A percentile compares a stretch with the other conserved stretches of the same genome.
Evolutionary conservation across 345 rosid genomes (phyloP).

Genomic region (Rhizophora mangle): DNA sequence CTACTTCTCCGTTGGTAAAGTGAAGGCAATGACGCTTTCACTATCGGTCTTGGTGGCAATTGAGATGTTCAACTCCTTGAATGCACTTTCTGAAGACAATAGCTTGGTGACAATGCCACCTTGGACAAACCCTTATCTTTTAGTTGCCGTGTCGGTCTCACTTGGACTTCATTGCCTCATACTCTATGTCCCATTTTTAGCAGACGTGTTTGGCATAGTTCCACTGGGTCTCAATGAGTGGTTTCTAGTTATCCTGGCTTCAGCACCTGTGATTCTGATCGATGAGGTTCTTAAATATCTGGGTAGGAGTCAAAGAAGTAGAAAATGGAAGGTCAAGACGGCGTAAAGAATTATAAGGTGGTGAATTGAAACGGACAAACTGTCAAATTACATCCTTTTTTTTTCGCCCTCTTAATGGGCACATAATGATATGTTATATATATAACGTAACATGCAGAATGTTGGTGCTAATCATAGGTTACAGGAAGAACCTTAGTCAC

Average conservation of each 20-base stretch:
- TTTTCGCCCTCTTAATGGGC: too few species aligned
- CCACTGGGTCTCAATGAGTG: slow-evolving; percentile 77
- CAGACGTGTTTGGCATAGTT: slow-evolving; percentile 67
- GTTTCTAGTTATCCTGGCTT: slow-evolving; percentile 68
- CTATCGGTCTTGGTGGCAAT: slow-evolving; percentile 85
- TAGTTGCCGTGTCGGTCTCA: slow-evolving; percentile 83
- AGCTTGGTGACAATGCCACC: slow-evolving; percentile 83
- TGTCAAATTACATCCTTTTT: too few species aligned
- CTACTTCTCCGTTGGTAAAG: slow-evolving; percentile 75
- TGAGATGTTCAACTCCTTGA: slow-evolving; percentile 89
- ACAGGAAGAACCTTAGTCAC: too few species aligned
- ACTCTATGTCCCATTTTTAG: slow-evolving; percentile 80
- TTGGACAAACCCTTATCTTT: slow-evolving; percentile 89
- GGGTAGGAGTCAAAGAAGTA: slow-evolving; percentile 47
- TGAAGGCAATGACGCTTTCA: slow-evolving; percentile 83
- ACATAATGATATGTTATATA: too few species aligned
- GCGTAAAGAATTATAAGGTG: slow-evolving; percentile 26
- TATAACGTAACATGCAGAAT: too few species aligned
- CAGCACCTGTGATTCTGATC: slow-evolving; percentile 73
- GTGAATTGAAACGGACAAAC: neutral
- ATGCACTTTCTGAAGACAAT: slow-evolving; percentile 82
- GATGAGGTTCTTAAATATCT: slow-evolving; percentile 73
- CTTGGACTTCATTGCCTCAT: slow-evolving; percentile 77
- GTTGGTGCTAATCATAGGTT: too few species aligned
- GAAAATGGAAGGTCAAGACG: slow-evolving; percentile 36